phyloP scores from a whole-genome alignment of 2,329 filamentous ascomycete genomes.

The Calonectria naviculata region DNA sequence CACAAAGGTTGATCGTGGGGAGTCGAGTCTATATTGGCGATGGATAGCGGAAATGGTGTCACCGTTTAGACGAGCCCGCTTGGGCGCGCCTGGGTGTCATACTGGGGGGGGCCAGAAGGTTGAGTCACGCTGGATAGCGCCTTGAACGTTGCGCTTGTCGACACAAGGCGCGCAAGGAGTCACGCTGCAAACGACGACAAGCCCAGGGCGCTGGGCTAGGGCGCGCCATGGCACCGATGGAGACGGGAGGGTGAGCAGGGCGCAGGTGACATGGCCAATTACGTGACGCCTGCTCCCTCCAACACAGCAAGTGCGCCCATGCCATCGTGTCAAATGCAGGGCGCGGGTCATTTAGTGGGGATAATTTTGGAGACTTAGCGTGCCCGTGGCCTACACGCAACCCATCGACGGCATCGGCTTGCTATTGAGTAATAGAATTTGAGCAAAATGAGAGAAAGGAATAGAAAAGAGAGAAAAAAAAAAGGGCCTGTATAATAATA shows the following conservation, averaged over 20 bases:
- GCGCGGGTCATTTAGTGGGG: conserved; percentile 5
- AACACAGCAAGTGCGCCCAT: background rate
- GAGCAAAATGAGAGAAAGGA: background rate
- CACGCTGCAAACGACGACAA: background rate
- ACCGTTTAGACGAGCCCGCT: background rate
- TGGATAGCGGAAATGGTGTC: background rate
- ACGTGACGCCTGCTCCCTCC: background rate
- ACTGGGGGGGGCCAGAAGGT: background rate
- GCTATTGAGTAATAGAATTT: conserved; percentile 11
- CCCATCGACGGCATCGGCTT: background rate
- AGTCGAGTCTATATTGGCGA: background rate
- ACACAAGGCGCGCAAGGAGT: background rate
- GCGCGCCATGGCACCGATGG: background rate
- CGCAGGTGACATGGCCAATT: conserved; percentile 2
- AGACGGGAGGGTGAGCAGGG: background rate
- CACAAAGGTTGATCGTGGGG: background rate
- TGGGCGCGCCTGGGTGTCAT: background rate
- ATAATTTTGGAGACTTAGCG: background rate
- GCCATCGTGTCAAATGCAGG: conserved; percentile 8
- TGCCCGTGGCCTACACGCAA: conserved; percentile 14
- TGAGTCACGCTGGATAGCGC: background rate
- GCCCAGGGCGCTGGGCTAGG: background rate
- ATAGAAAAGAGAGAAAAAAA: background rate
- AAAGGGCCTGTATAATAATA: background rate
- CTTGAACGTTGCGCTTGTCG: background rate